Evolutionary conservation across 192 early-diverging fungal genomes (phyloP).

Genomic region (Linnemannia schmuckeri): DNA sequence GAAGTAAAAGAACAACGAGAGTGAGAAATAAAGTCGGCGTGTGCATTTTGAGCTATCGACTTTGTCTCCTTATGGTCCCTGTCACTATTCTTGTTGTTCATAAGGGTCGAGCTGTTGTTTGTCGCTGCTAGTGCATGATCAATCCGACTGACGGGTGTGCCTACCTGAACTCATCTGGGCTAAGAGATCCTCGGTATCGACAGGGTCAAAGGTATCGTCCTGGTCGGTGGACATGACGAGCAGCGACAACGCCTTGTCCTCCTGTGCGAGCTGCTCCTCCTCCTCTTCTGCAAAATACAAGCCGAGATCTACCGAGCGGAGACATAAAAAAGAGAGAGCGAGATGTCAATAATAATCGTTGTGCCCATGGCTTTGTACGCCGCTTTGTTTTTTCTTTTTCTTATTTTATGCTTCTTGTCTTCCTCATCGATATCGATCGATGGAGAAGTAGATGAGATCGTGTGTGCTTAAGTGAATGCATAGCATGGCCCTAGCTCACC

Average conservation of each 20-base stretch:
- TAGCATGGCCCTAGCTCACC: constrained; percentile 4
- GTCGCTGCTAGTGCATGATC: not conserved
- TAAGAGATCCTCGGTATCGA: constrained; percentile 46
- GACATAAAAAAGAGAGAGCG: not conserved
- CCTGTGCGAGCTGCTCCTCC: constrained; percentile 49
- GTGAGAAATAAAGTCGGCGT: too few relatives aligned
- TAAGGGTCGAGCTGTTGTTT: not conserved
- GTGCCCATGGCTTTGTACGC: not conserved
- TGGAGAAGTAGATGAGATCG: not conserved
- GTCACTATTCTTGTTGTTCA: not conserved
- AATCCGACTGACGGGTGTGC: not conserved
- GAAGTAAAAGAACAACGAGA: not conserved
- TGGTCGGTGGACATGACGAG: constrained; percentile 46
- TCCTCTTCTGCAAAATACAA: constrained; percentile 56
- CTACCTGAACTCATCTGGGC: constrained; percentile 50
- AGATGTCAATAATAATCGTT: not conserved
- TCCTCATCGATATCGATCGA: not conserved
- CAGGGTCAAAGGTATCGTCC: constrained; percentile 49
- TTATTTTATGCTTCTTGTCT: not conserved
- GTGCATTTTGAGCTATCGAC: too few relatives aligned
- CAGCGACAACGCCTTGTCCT: constrained; percentile 50
- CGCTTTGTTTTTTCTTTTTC: not conserved
- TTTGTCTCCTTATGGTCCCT: not conserved
- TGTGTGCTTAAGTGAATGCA: not conserved
- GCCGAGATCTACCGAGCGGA: constrained; percentile 43